Conservation (phyloP, 768 basidiomycete species). For the Suillus fuscotomentosus region DNA sequence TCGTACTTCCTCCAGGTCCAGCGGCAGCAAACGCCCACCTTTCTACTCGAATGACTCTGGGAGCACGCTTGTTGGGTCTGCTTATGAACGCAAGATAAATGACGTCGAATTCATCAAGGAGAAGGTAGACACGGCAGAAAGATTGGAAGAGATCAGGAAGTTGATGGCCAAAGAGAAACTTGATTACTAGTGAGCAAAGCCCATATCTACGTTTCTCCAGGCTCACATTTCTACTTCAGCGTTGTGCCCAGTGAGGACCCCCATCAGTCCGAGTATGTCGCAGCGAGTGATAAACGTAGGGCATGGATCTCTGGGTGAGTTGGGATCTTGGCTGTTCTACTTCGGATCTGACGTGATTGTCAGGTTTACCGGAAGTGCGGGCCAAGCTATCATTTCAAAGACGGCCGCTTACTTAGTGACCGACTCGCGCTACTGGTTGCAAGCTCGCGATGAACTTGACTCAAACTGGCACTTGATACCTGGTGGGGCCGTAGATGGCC, state of each 20-base stretch:
- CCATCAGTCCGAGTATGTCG: constrained; percentile 82
- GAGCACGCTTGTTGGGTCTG: constrained; percentile 74
- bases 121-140: constrained; percentile 55
- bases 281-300: constrained; percentile 70
- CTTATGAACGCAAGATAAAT: constrained; percentile 65
- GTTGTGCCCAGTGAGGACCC: constrained; percentile 79
- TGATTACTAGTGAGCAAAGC: constrained; percentile 68
- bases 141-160: constrained; percentile 60
- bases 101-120: constrained; percentile 56
- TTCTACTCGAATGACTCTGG: constrained; percentile 60
- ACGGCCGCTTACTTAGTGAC: constrained; percentile 70
- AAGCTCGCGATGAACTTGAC: constrained; percentile 71
- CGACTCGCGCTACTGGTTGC: constrained; percentile 83
- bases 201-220: constrained; percentile 4
- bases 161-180: constrained; percentile 66
- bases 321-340: constrained; percentile 25
- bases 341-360: constrained; percentile 13
- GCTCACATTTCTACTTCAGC: constrained; percentile 35
- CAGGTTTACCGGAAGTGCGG: constrained; percentile 67
- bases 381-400: constrained; percentile 67
- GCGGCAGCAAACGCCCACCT: constrained; percentile 39
- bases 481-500: constrained; percentile 50
- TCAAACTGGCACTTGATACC: constrained; percentile 68
- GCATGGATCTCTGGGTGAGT: constrained; percentile 76
- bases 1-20: constrained; percentile 40